A percentile compares a stretch with the other conserved stretches of the same genome.
Conservation (phyloP, 2,329 filamentous ascomycete genomes). For the Botrytis fragariae region DNA sequence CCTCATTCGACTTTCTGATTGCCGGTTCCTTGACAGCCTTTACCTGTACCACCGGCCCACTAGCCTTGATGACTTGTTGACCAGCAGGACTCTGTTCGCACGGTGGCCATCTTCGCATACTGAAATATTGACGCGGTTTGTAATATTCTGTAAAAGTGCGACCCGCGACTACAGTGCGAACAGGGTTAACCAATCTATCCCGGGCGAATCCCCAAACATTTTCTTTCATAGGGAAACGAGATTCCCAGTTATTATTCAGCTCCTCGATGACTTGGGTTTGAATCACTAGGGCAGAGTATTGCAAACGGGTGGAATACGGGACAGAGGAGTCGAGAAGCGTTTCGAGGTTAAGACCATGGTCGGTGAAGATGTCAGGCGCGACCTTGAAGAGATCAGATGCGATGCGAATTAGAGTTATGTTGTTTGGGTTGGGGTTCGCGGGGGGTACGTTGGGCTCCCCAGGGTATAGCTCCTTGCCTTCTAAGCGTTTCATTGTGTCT, state of each 20-base stretch:
- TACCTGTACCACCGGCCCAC: slow-evolving; percentile 23
- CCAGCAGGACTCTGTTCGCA: slow-evolving; percentile 26
- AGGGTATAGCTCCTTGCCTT: slow-evolving; percentile 5
- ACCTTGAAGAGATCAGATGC: slow-evolving; percentile 27
- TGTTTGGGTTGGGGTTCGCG: not conserved
- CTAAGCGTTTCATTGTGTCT: not conserved
- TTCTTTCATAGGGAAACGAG: slow-evolving; percentile 31
- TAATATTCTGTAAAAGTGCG: not conserved
- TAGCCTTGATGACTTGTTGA: slow-evolving; percentile 23
- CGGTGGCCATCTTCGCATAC: slow-evolving; percentile 29
- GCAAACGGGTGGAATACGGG: not conserved
- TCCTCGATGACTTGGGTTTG: slow-evolving; percentile 34
- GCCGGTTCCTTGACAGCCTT: not conserved
- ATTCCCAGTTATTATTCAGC: slow-evolving; percentile 34
- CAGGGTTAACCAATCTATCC: slow-evolving; percentile 8
- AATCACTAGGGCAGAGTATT: not conserved
- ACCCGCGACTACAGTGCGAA: not conserved
- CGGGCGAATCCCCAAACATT: slow-evolving; percentile 35
- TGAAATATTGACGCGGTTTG: slow-evolving; percentile 26
- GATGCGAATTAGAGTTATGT: slow-evolving; percentile 22
- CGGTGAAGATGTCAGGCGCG: slow-evolving; percentile 29
- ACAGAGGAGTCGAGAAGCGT: slow-evolving; percentile 10
- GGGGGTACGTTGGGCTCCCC: not conserved
- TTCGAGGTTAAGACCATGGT: slow-evolving; percentile 10
- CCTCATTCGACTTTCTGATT: not conserved